Evolutionary conservation across 495 filamentous ascomycete genomes (phyloP).

Genomic region (Collariella sp.): DNA sequence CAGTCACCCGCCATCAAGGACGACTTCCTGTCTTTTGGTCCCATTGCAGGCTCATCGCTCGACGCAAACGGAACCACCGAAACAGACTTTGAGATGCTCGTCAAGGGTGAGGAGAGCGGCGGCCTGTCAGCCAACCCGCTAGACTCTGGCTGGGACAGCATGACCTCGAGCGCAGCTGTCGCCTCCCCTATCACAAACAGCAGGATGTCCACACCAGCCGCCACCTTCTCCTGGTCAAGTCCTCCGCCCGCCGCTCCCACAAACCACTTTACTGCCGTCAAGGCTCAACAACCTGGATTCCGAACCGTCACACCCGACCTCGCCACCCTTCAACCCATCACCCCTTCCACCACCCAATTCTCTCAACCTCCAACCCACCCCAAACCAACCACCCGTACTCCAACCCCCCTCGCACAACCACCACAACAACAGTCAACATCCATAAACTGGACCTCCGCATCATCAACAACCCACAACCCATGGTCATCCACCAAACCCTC

Average conservation of each 20-base stretch:
- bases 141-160: conserved; percentile 38
- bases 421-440: conserved; percentile 16
- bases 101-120: conserved; percentile 56
- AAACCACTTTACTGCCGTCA: conserved; percentile 28
- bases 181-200: conserved; percentile 19
- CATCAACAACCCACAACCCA: conserved; percentile 20
- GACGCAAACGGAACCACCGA: conserved; percentile 47
- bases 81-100: conserved; percentile 76
- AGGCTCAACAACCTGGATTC: conserved; percentile 37
- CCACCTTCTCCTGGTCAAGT: conserved; percentile 55
- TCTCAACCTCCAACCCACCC: conserved; percentile 41
- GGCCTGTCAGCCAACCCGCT: conserved; percentile 24
- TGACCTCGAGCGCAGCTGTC: conserved; percentile 17
- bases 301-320: conserved; percentile 51
- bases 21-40: conserved; percentile 54
- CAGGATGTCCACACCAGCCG: conserved; percentile 25
- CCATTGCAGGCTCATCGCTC: conserved; percentile 40
- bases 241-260: conserved; percentile 16
- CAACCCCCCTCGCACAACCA: conserved; percentile 5
- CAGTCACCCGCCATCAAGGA: conserved; percentile 31
- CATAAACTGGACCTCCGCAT: conserved; percentile 30
- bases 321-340: conserved; percentile 37
- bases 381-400: neutral
- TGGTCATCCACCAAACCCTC: conserved; percentile 30
- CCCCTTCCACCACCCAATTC: conserved; percentile 45